Percentiles rank a stretch among this genome's conserved stretches.
These are phyloP conservation scores for Colletotrichum shisoi DNA, from an alignment of 2,329 filamentous ascomycete genomes.

Conservation along the genomic window DNA sequence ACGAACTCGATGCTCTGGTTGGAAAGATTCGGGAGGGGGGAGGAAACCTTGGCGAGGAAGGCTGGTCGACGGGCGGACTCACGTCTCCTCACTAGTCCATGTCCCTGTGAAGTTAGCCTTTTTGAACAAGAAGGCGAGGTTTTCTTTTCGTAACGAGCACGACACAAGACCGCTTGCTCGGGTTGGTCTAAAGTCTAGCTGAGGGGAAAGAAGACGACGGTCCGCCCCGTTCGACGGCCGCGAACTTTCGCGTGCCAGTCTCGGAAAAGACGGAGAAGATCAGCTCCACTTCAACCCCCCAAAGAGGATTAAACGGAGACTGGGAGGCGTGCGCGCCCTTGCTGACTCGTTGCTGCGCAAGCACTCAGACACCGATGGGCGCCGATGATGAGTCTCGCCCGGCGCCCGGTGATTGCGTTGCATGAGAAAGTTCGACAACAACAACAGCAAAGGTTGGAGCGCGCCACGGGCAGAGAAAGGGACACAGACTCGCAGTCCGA, in stretches of 20 bases:
- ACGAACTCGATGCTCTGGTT: neutral
- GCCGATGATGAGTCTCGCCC: neutral
- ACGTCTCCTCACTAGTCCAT: constrained; percentile 37
- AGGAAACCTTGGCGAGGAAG: neutral
- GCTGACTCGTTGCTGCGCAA: constrained; percentile 12
- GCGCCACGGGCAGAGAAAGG: constrained; percentile 15
- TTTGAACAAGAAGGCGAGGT: neutral
- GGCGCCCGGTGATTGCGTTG: constrained; percentile 8
- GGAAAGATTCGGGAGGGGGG: neutral
- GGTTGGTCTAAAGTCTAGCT: neutral
- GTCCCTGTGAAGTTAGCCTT: constrained; percentile 36
- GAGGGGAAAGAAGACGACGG: neutral
- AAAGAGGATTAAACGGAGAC: neutral
- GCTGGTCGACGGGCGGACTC: constrained; percentile 19
- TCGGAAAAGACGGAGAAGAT: neutral
- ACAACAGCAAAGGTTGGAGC: neutral
- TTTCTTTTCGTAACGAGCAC: neutral
- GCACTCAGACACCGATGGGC: neutral
- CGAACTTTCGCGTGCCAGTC: constrained; percentile 22
- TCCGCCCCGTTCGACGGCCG: neutral
- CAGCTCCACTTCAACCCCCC: neutral
- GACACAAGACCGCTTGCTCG: constrained; percentile 32
- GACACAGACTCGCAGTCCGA: neutral
- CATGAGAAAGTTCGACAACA: neutral
- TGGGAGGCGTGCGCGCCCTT: neutral